A percentile compares a stretch with the other conserved stretches of the same genome.
These are phyloP conservation scores for Mycena galopus DNA, from an alignment of 768 basidiomycete species.

Conservation along the genomic window DNA sequence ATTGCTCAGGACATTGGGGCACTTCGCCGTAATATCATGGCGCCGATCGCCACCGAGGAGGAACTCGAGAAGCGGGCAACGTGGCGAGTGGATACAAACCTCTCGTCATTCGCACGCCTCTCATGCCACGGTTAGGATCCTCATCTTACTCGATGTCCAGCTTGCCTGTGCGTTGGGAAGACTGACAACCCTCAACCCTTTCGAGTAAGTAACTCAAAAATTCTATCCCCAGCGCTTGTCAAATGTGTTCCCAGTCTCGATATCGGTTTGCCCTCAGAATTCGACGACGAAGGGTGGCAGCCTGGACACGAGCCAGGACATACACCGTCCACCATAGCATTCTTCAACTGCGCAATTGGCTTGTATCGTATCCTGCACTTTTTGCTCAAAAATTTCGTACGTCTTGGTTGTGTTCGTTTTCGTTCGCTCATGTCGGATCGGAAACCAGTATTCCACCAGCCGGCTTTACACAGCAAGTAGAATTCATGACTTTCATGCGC, in stretches of 20 bases:
- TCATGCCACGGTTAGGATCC: neutral
- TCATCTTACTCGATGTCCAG: neutral
- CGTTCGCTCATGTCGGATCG: too few species aligned
- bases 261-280: neutral
- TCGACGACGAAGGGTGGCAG: neutral
- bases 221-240: neutral
- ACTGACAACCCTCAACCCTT: too few species aligned
- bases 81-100: conserved; percentile 15
- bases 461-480: neutral
- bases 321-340: neutral
- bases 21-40: neutral
- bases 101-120: neutral
- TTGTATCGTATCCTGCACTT: neutral
- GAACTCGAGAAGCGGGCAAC: conserved; percentile 20
- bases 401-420: too few species aligned
- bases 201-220: neutral
- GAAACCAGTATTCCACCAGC: neutral
- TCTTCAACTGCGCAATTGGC: neutral
- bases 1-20: neutral
- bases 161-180: too few species aligned
- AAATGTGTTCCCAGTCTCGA: neutral
- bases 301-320: neutral
- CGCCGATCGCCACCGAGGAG: neutral
- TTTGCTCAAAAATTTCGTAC: neutral
- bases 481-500: neutral